phyloP scores from a whole-genome alignment of 352 stramenopile species.

The Blastocystis sp. region DNA sequence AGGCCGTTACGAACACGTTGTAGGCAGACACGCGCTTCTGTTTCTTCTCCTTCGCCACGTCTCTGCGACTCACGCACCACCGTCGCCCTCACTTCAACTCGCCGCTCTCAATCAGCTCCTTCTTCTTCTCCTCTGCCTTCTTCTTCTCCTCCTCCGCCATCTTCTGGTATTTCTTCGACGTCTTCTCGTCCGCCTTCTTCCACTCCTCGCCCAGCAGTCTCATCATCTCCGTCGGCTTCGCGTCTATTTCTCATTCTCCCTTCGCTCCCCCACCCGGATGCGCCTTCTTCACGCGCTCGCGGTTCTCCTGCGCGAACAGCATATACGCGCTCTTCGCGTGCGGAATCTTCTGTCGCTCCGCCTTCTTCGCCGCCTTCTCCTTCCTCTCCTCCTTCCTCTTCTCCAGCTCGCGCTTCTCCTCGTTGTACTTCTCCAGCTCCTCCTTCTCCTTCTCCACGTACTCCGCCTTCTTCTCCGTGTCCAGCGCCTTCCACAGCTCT shows the following conservation, averaged over 20 bases:
- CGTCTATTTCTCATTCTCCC: neutral
- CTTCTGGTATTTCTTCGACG: neutral
- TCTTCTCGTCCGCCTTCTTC: slow-evolving; percentile 25
- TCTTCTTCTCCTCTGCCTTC: neutral
- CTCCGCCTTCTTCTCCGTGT: neutral
- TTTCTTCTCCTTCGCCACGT: neutral
- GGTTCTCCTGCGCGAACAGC: neutral
- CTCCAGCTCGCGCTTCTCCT: slow-evolving; percentile 34
- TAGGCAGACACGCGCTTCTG: neutral
- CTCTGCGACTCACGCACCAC: neutral
- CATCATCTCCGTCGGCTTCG: slow-evolving; percentile 10
- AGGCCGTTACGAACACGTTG: neutral
- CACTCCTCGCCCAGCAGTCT: neutral
- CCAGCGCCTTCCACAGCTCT: slow-evolving; percentile 25
- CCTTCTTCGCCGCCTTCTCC: neutral
- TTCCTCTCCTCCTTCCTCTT: slow-evolving; percentile 29
- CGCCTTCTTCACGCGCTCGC: neutral
- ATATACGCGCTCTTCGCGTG: neutral
- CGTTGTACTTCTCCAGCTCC: neutral
- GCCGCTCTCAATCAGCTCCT: neutral
- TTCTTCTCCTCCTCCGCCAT: neutral
- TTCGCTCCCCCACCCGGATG: slow-evolving; percentile 6
- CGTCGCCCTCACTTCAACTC: neutral
- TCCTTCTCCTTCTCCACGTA: slow-evolving; percentile 9
- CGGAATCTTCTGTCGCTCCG: neutral